These are phyloP conservation scores for Vitis labrusca DNA, from an alignment of 164 flowering plant genomes.

Conservation along the genomic window DNA sequence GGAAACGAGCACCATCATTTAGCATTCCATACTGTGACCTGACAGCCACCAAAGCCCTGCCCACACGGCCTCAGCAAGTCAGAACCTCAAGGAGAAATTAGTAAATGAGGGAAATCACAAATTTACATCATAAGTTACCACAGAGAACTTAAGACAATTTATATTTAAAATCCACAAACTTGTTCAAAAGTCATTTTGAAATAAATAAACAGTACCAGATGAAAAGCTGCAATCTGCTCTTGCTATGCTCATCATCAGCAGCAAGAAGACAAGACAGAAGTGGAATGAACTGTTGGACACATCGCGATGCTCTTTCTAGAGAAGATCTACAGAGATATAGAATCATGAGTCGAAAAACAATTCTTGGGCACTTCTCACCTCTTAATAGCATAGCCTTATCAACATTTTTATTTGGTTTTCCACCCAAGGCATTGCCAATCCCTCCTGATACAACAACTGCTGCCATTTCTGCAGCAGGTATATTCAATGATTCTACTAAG, in stretches of 20 bases:
- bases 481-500: conserved; percentile 90
- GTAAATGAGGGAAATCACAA: background rate
- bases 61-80: conserved; percentile 12
- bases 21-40: conserved; percentile 73
- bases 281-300: conserved; percentile 76
- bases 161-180: background rate
- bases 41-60: conserved; percentile 78
- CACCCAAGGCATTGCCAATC: conserved; percentile 85
- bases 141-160: background rate
- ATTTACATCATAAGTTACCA: background rate
- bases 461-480: conserved; percentile 99
- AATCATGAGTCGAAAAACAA: conserved; percentile 71
- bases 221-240: conserved; percentile 83
- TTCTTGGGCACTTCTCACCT: conserved; percentile 88
- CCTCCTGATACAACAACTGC: conserved; percentile 99
- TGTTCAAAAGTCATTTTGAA: background rate
- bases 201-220: conserved; percentile 63
- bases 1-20: conserved; percentile 93
- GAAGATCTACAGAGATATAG: conserved; percentile 77
- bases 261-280: conserved; percentile 78
- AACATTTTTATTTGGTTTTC: conserved; percentile 67
- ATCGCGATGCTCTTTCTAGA: conserved; percentile 79
- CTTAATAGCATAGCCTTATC: conserved; percentile 96
- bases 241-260: conserved; percentile 92
- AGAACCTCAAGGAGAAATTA: conserved; percentile 8